These are phyloP conservation scores for Solanum sejunctum DNA, from an alignment of 257 asterid genomes.

Conservation along the genomic window DNA sequence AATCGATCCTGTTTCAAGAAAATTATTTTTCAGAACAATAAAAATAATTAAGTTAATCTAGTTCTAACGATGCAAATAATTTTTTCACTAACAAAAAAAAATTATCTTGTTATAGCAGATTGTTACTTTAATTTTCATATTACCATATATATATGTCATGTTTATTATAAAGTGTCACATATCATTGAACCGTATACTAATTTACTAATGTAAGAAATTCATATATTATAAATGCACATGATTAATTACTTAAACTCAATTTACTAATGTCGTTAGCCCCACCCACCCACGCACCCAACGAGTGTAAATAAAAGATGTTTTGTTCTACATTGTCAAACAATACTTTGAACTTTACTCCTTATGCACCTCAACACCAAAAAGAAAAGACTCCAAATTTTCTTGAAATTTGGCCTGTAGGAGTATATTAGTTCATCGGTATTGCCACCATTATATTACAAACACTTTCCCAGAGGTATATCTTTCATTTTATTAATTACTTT, in stretches of 20 bases:
- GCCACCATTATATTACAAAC: not conserved
- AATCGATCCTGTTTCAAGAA: not conserved
- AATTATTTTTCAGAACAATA: not conserved
- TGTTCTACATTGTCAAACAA: conserved; percentile 20
- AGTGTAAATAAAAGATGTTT: conserved; percentile 13
- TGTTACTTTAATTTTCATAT: not conserved
- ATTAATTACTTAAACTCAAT: not conserved
- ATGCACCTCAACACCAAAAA: not conserved
- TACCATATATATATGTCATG: not conserved
- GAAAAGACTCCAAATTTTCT: not conserved
- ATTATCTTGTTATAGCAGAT: not conserved
- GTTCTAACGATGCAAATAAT: not conserved
- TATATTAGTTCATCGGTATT: not conserved
- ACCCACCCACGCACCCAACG: not conserved
- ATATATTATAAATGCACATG: not conserved
- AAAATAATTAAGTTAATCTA: not conserved
- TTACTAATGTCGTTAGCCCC: not conserved
- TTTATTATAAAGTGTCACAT: not conserved
- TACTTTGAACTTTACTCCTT: conserved; percentile 5
- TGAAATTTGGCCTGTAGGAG: not conserved
- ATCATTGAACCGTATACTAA: not conserved
- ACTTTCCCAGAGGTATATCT: not conserved
- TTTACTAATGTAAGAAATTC: not conserved
- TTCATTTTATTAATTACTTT: not conserved
- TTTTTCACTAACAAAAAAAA: not conserved